These are phyloP conservation scores for Picochlorum sp. DNA, from an alignment of 139 green algal genomes.

Conservation along the genomic window DNA sequence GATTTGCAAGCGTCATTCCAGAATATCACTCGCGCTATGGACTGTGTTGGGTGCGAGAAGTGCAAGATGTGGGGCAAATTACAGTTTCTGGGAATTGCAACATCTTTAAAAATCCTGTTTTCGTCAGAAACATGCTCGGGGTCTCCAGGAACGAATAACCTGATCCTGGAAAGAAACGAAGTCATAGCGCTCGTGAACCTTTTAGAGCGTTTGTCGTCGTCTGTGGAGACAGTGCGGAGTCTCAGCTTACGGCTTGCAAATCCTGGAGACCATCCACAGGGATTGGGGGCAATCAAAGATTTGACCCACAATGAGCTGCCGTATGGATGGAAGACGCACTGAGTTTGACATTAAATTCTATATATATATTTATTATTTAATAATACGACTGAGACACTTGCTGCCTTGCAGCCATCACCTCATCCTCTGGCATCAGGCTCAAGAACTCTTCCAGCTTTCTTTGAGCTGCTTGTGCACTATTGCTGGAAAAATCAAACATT, in stretches of 20 bases:
- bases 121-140: slow-evolving; percentile 51
- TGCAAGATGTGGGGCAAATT: slow-evolving; percentile 99
- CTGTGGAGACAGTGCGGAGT: slow-evolving; percentile 46
- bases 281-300: slow-evolving; percentile 36
- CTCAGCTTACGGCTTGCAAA: slow-evolving; percentile 29
- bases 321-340: not conserved
- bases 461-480: slow-evolving; percentile 12
- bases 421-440: slow-evolving; percentile 35
- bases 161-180: slow-evolving; percentile 84
- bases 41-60: slow-evolving; percentile 98
- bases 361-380: slow-evolving; percentile 4
- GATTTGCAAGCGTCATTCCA: slow-evolving; percentile 73
- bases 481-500: slow-evolving; percentile 30
- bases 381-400: slow-evolving; percentile 19
- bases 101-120: slow-evolving; percentile 91
- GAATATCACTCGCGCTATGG: slow-evolving; percentile 94
- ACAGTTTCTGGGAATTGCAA: slow-evolving; percentile 89
- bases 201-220: slow-evolving; percentile 64
- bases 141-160: not conserved
- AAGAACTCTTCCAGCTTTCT: slow-evolving; percentile 38
- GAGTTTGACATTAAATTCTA: not conserved
- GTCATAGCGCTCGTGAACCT: slow-evolving; percentile 92
- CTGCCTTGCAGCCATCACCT: slow-evolving; percentile 27
- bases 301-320: slow-evolving; percentile 15
- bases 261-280: slow-evolving; percentile 15